phyloP scores from a whole-genome alignment of 163 green algal genomes.

The Volvox carteri region DNA sequence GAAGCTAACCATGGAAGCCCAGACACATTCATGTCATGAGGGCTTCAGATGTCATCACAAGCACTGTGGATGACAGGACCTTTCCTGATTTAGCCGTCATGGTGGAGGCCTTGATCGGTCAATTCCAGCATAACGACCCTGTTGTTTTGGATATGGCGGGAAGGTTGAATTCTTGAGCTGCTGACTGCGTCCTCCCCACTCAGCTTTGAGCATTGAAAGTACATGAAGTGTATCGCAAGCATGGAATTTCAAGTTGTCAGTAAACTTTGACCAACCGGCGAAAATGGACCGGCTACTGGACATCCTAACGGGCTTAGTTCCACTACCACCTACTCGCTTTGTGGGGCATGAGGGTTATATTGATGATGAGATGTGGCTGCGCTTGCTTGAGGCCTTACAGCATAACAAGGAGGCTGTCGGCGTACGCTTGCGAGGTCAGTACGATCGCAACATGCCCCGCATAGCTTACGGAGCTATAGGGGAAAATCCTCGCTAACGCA shows the following conservation, averaged over 20 bases:
- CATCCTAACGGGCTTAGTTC: background rate
- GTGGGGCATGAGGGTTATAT: conserved; percentile 17
- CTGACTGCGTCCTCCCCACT: background rate
- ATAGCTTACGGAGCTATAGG: background rate
- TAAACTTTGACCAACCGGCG: background rate
- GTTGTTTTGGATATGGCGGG: background rate
- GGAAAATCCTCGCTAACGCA: background rate
- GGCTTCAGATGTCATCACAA: too few species aligned
- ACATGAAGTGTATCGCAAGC: background rate
- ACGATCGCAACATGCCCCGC: background rate
- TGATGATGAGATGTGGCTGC: background rate
- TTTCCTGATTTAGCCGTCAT: too few species aligned
- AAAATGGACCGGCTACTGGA: conserved; percentile 28
- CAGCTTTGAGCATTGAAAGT: too few species aligned
- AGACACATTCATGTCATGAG: too few species aligned
- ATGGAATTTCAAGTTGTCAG: background rate
- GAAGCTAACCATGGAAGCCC: too few species aligned
- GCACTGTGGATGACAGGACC: too few species aligned
- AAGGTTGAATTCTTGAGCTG: background rate
- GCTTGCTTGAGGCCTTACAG: background rate
- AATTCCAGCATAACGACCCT: background rate
- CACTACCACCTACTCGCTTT: conserved; percentile 11
- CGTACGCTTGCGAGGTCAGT: conserved; percentile 6
- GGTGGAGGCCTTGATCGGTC: background rate
- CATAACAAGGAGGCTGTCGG: conserved; percentile 7